These are phyloP conservation scores for Paraphoma sp. DNA, from an alignment of 2,329 filamentous ascomycete genomes.

Conservation along the genomic window DNA sequence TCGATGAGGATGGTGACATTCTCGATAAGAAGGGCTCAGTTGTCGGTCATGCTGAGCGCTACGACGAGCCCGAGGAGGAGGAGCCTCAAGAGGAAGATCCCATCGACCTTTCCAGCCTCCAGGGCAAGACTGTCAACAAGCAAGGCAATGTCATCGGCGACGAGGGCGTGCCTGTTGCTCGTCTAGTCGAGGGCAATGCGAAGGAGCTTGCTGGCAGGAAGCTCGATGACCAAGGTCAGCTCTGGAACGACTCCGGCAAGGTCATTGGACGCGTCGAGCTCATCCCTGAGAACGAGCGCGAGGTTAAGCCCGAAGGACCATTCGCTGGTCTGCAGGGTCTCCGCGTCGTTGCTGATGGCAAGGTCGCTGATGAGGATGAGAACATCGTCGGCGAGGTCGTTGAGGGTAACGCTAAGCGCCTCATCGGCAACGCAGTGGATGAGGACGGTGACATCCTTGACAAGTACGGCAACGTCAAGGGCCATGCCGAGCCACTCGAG, in stretches of 20 bases:
- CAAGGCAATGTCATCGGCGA: constrained; percentile 58
- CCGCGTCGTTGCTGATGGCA: constrained; percentile 56
- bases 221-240: constrained; percentile 74
- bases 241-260: constrained; percentile 76
- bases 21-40: constrained; percentile 61
- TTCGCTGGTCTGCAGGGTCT: constrained; percentile 59
- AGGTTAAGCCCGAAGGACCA: constrained; percentile 57
- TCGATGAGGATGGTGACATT: constrained; percentile 61
- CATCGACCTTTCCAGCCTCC: constrained; percentile 54
- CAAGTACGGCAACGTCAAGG: constrained; percentile 67
- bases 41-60: constrained; percentile 59
- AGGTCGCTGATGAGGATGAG: constrained; percentile 58
- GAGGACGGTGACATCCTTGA: constrained; percentile 69
- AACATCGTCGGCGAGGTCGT: constrained; percentile 61
- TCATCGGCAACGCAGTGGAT: constrained; percentile 65
- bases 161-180: constrained; percentile 62
- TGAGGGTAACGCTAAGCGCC: constrained; percentile 66
- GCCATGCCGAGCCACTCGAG: constrained; percentile 63
- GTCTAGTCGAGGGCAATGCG: constrained; percentile 70
- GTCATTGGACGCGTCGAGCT: constrained; percentile 72
- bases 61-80: constrained; percentile 71
- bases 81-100: constrained; percentile 50
- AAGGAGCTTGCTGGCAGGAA: constrained; percentile 70
- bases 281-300: constrained; percentile 69
- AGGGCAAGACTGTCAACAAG: constrained; percentile 58